Evolutionary conservation across 495 filamentous ascomycete species (phyloP), one percentile per base, ranked within the genome.

Genomic region (Penicillium samsonianum): DNA sequence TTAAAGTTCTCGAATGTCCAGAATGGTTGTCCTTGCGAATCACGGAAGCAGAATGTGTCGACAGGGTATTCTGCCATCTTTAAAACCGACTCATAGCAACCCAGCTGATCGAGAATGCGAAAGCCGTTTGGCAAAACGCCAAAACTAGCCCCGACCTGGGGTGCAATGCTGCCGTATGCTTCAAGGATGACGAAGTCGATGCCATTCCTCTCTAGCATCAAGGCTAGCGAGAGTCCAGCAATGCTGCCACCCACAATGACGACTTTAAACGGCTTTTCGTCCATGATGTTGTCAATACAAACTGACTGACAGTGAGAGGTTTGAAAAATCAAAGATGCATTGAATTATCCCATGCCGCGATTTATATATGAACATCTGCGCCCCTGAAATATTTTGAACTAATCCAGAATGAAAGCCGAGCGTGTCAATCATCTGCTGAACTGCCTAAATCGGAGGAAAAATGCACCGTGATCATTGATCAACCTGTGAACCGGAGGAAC

Each of bases 171-270:
- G 5, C 57, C 35, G 25, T 70, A 59, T 22, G 66, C 64, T 61
- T 84, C 83, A 2, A 84, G 66, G 4, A 86, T 55, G 14, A 78
- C 59, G 46, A 78, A 82, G 50, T 83, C 78, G 56, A 86, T 80
- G 12, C 66, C 70, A 10, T 72, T 70, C 37, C 68, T 67, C 5
- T 73, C 54, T 6, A 86, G 69, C 30, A 68, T 68, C 40, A 81
- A 71, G 0, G 83, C 80, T 1, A 80, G 62, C 1, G 77, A 76
- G 0, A 85, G 65, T 1, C 80, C 80, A 2, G 78, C 67, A 17
- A 82, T 67, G 14, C 78, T 76, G 31, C 78, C 82, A 43, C 82
- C 83, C 11, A 79, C 75, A 35, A 85, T 76, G 31, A 86, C 65
- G 38, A 79, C 80, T 41, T 71, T 76, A 66, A 83, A 55, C 0